phyloP scores from a whole-genome alignment of 2,329 filamentous ascomycete species.

The Penicillium sclerotigenum region DNA sequence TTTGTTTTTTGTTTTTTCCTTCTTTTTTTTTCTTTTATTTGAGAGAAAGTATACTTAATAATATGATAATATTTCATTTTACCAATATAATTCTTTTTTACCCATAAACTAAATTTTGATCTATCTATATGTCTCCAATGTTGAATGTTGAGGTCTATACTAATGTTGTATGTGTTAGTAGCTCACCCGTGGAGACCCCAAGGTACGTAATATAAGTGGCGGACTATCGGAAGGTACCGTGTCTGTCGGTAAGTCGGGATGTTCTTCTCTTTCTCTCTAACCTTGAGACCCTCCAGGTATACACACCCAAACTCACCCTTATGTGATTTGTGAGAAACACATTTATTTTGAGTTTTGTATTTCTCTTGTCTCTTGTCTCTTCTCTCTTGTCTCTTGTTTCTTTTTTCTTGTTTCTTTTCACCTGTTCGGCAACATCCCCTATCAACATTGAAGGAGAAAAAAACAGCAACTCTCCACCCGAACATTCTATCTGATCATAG shows the following conservation, averaged over 20 bases:
- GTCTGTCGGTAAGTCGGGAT: constrained; percentile 19
- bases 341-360: no score
- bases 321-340: not conserved
- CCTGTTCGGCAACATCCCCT: not conserved
- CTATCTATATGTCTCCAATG: not conserved
- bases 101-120: not conserved
- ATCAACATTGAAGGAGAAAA: not conserved
- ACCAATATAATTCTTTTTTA: no score
- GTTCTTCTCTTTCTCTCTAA: constrained; percentile 11
- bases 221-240: constrained; percentile 24
- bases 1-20: not conserved
- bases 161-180: not conserved
- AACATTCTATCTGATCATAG: not conserved
- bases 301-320: not conserved
- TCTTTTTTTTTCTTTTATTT: not conserved
- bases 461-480: not conserved
- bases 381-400: not conserved
- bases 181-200: not conserved
- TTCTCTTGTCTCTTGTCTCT: not conserved
- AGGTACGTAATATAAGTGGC: constrained; percentile 4
- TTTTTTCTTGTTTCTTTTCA: not conserved
- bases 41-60: no score
- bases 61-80: no score
- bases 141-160: no score
- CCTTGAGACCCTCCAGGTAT: not conserved